phyloP scores from a whole-genome alignment of 2,329 filamentous ascomycete genomes.

The Teratosphaeriaceae sp. region DNA sequence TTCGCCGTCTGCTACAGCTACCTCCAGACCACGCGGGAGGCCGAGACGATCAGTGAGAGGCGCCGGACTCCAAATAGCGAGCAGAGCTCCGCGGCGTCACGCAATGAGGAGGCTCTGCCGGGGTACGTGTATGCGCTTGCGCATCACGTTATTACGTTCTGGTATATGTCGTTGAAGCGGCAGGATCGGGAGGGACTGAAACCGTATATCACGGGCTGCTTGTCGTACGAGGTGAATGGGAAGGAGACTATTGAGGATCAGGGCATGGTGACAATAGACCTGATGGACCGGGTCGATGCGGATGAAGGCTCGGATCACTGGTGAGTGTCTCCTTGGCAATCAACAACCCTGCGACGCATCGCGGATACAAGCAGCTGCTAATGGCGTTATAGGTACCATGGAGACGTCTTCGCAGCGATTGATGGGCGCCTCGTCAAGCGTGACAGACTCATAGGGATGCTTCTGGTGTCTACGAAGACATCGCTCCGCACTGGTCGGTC shows the following conservation, averaged over 20 bases:
- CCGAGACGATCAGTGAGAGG: conserved; percentile 14
- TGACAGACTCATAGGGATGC: conserved; percentile 67
- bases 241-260: conserved; percentile 79
- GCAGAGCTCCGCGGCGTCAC: conserved; percentile 17
- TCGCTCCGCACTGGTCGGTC: conserved; percentile 38
- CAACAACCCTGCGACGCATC: not conserved
- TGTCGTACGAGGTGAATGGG: conserved; percentile 71
- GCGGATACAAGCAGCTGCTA: not conserved
- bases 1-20: conserved; percentile 96
- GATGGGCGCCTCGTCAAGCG: conserved; percentile 62
- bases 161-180: conserved; percentile 87
- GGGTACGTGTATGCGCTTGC: conserved; percentile 84
- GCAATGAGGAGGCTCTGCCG: conserved; percentile 15
- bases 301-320: conserved; percentile 26
- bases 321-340: not conserved
- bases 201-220: conserved; percentile 80
- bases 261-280: conserved; percentile 86
- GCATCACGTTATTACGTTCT: conserved; percentile 93
- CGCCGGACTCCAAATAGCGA: conserved; percentile 21
- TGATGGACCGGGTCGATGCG: conserved; percentile 40
- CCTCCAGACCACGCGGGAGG: conserved; percentile 71
- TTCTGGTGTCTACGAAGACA: conserved; percentile 68
- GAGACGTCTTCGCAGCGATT: conserved; percentile 49
- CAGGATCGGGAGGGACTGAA: conserved; percentile 78
- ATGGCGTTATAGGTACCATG: not conserved